Conservation (phyloP, 2,329 filamentous ascomycete genomes). For the Talaromyces sp. region DNA sequence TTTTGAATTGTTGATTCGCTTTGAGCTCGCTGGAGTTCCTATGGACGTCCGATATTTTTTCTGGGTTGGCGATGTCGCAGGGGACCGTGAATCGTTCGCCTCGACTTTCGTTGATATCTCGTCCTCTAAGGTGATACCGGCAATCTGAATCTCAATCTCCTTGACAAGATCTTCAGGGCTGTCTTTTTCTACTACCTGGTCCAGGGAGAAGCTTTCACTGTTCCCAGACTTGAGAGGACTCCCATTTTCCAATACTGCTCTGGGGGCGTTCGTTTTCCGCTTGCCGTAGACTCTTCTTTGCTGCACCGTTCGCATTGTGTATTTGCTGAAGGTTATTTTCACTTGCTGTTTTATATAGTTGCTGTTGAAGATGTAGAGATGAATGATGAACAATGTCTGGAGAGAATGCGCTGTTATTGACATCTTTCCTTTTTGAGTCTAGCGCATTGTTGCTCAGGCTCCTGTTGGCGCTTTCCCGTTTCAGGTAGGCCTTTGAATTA, state of each 20-base stretch:
- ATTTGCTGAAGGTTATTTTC: background rate
- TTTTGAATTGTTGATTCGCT: background rate
- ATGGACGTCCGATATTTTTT: background rate
- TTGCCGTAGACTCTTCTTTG: slow-evolving; percentile 17
- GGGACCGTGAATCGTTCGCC: background rate
- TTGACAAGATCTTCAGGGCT: slow-evolving; percentile 20
- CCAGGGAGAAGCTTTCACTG: background rate
- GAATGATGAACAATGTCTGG: background rate
- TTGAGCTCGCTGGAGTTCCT: background rate
- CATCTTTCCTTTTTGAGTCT: slow-evolving; percentile 5
- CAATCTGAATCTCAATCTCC: slow-evolving; percentile 22
- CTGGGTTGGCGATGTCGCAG: background rate
- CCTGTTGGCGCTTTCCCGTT: background rate
- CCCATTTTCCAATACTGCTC: slow-evolving; percentile 16
- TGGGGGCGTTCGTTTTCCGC: slow-evolving; percentile 14
- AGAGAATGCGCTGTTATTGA: slow-evolving; percentile 9
- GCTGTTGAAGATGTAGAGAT: background rate
- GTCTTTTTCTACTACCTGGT: slow-evolving; percentile 9
- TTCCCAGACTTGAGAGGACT: slow-evolving; percentile 10
- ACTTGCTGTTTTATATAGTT: background rate
- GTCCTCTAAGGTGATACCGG: slow-evolving; percentile 22
- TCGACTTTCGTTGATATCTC: background rate
- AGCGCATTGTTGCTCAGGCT: slow-evolving; percentile 4
- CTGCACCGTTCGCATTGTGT: slow-evolving; percentile 9
- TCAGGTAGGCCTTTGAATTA: background rate